Evolutionary conservation across 306 rosid species (phyloP), one percentile per base, ranked within the genome.

Genomic region (Dalbergia cochinchinensis): DNA sequence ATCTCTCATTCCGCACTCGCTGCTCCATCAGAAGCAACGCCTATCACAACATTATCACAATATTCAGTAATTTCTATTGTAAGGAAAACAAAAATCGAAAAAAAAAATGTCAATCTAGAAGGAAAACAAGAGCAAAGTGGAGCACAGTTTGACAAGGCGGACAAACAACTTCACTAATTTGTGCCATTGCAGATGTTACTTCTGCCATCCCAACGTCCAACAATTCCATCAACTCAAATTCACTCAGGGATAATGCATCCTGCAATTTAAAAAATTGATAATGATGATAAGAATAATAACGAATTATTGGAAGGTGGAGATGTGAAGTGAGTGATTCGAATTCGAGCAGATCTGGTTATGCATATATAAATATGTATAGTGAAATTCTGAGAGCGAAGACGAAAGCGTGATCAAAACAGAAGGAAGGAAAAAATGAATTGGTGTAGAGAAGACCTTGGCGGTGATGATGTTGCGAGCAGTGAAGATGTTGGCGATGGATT

Each of bases 131-230:
- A 1, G 60, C 60, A 14, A 14, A 7, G 41, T 37, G 2, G 7
- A 53, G 68, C 83, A 94, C 98, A 48, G 94, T 92, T 88, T 92
- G 97, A 70, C 87, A 91, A 5, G 95, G 97, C 15, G 99, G 99
- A 86, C 95, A 92, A 20, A 87, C 86, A 16, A 91, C 84, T 91
- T 90, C 94, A 71, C 97, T 92, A 39, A 94, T 91, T 66, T 88
- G 97, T 12, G 89, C 88, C 61, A 94, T 73, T 22, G 97, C 91
- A 26, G 90, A 79, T 13, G 80, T 80, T 60, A 94, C 95, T 59
- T 92, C 90, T 16, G 88, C 85, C 85, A 86, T 85, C 11, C 91
- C 94, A 65, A 92, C 94, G 71, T 92, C 99, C 57, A 94, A 63
- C 73, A 90, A 67, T 75, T 92, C 97, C 97, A 91, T 91, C 86